Conservation (phyloP, 148 eudicot genomes). For the Vaccinium darrowii region DNA sequence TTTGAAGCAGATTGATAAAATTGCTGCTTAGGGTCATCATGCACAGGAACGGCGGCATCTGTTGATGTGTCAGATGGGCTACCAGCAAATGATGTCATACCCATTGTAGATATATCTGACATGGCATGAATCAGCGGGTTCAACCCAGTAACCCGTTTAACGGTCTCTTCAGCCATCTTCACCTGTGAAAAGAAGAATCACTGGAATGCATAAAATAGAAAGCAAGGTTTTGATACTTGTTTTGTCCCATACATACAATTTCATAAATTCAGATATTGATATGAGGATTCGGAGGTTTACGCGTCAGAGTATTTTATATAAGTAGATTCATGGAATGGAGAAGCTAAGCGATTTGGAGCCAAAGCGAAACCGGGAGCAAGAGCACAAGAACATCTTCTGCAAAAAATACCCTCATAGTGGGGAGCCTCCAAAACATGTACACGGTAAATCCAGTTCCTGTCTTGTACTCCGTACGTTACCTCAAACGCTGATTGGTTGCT, state of each 20-base stretch:
- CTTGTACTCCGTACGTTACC: background rate
- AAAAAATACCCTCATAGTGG: background rate
- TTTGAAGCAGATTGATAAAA: conserved; percentile 50
- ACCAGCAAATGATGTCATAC: conserved; percentile 54
- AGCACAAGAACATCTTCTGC: background rate
- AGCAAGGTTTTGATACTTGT: background rate
- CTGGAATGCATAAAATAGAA: background rate
- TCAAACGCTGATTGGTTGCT: background rate
- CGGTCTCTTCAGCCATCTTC: conserved; percentile 97
- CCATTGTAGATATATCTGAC: conserved; percentile 77
- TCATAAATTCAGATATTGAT: background rate
- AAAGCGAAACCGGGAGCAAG: background rate
- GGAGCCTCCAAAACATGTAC: background rate
- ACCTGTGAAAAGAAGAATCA: conserved; percentile 46
- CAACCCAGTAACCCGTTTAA: conserved; percentile 85
- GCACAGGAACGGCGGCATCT: conserved; percentile 74
- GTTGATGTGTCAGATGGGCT: conserved; percentile 67
- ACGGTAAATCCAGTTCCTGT: too few relatives aligned
- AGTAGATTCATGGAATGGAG: background rate
- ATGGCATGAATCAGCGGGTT: conserved; percentile 77
- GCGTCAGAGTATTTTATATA: background rate
- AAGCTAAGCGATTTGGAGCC: background rate
- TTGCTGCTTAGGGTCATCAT: conserved; percentile 60
- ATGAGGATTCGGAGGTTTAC: background rate
- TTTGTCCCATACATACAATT: background rate